Base-by-base conservation (phyloP, 2,329 filamentous ascomycete genomes). In the Cladobotryum protrusum region DNA sequence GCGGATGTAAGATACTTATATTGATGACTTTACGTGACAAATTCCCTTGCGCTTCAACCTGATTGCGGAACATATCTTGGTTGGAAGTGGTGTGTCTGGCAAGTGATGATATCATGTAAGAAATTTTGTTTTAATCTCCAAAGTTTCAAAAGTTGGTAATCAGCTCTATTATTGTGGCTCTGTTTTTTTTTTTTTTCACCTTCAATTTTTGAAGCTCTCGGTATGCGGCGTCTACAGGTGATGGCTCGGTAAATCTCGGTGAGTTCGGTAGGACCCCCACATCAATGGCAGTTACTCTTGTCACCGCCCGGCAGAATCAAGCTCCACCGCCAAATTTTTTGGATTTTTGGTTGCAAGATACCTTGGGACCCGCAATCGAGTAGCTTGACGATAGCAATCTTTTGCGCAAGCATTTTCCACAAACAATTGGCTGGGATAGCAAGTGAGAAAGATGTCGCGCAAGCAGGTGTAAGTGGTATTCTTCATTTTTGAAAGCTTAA, bases 391-490 rank as follows among this genome's bases (percentile, higher is more conserved):
- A 37, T 42, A 50, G 46, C 52, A 60, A 53, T 56, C 55, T 59
- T 58, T 56, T 62, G 61, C 62, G 63, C 60, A 52, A 58, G 54
- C 50, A 53, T 56, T 57, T 60, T 59, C 55, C 56, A 41, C 59
- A 47, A 58, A 54, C 56, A 57, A 60, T 64, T 59, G 56, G 49
- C 52, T 53, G 55, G 49, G 50, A 52, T 47, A 55, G 59, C 59
- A 57, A 49, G 53, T 56, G 52, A 52, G 54, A 59, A 75, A 64
- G 46, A 82, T 82, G 81, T 73, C 77, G 65, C 80, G 81, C 65
- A 84, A 83, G 65, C 72, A 73, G 61, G 71, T 78, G 70, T 76
- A 69, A 59, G 73, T 66, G 14, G 9, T 19, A 2, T 11, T 32
- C 5, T 11, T 13, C 5, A n/a, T 37, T 37, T 37, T 37, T n/a